phyloP scores from a whole-genome alignment of 495 filamentous ascomycete species.

The Filosporella fistucella region DNA sequence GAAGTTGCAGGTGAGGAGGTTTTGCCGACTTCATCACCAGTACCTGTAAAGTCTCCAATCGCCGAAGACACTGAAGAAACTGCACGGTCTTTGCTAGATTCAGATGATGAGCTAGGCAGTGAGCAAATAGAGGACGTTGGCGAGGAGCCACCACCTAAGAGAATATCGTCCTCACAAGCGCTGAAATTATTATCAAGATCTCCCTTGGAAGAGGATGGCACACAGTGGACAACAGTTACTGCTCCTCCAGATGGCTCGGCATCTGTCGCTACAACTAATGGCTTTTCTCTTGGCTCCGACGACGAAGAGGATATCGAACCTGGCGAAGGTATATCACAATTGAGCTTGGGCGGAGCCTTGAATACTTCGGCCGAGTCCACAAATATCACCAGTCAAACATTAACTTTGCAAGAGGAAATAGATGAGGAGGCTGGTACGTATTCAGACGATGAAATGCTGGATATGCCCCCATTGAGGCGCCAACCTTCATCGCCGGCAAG shows the following conservation, averaged over 20 bases:
- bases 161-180: constrained; percentile 25
- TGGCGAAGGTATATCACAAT: not conserved
- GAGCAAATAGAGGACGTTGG: constrained; percentile 22
- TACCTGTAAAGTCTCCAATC: constrained; percentile 17
- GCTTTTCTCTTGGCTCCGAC: not conserved
- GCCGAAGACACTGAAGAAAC: constrained; percentile 5
- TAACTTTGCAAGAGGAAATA: not conserved
- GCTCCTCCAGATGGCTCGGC: constrained; percentile 22
- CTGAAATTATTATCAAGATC: constrained; percentile 24
- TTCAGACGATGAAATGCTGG: constrained; percentile 23
- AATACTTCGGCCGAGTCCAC: not conserved
- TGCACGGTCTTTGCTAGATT: not conserved
- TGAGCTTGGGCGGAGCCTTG: not conserved
- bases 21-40: constrained; percentile 43
- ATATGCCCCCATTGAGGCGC: constrained; percentile 26
- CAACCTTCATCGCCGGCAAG: constrained; percentile 16
- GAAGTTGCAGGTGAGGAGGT: constrained; percentile 47
- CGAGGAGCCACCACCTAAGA: constrained; percentile 18
- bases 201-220: constrained; percentile 25
- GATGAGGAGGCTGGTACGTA: constrained; percentile 16
- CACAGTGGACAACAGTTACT: constrained; percentile 26
- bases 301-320: constrained; percentile 2
- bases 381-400: not conserved
- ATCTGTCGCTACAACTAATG: constrained; percentile 11
- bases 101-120: constrained; percentile 14